phyloP scores from a whole-genome alignment of 257 asterid species.

The Phtheirospermum japonicum region DNA sequence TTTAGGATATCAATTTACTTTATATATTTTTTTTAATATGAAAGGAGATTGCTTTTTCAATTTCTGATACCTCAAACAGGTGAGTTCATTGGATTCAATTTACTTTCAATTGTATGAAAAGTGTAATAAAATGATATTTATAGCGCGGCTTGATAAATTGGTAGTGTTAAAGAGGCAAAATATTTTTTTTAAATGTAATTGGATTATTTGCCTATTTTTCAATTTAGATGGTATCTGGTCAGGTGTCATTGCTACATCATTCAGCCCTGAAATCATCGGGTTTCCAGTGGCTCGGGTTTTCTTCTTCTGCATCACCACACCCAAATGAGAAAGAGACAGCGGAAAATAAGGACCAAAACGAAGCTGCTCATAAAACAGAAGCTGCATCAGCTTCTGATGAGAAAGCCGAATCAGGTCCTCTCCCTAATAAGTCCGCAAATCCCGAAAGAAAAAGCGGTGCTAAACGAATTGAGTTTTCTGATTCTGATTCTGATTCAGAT shows the following conservation, averaged over 20 bases:
- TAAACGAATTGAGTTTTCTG: constrained; percentile 42
- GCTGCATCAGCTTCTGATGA: constrained; percentile 35
- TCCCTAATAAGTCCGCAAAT: constrained; percentile 22
- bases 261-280: constrained; percentile 39
- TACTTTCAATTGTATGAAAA: neutral
- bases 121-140: too few relatives aligned
- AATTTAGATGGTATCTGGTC: constrained; percentile 42
- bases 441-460: constrained; percentile 33
- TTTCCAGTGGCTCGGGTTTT: constrained; percentile 52
- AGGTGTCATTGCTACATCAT: constrained; percentile 43
- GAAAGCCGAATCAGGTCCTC: constrained; percentile 57
- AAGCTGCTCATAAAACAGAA: constrained; percentile 36
- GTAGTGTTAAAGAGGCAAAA: constrained; percentile 6
- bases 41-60: neutral
- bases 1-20: too few relatives aligned
- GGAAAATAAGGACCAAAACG: constrained; percentile 31
- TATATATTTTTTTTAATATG: neutral
- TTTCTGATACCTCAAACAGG: too few relatives aligned
- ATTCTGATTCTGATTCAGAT: constrained; percentile 54
- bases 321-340: constrained; percentile 48
- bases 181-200: neutral
- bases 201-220: neutral
- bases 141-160: neutral
- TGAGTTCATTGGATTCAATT: neutral
- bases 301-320: constrained; percentile 68